Percentiles rank a stretch among this genome's conserved stretches.
Conservation (phyloP, 768 basidiomycete genomes). For the Mycena galopus region DNA sequence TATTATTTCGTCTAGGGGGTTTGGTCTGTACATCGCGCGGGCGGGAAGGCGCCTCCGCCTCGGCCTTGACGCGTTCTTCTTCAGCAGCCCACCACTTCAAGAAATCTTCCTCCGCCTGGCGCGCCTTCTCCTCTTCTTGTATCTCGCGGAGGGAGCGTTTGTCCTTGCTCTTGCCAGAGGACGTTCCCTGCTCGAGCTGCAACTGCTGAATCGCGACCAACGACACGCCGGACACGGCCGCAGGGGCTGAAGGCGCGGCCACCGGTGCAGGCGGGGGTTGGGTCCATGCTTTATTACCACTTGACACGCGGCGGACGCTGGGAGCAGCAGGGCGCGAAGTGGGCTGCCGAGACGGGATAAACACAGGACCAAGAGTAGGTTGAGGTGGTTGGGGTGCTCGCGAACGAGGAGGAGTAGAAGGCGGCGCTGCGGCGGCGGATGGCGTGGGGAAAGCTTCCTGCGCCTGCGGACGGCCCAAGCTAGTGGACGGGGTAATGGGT, state of each 20-base stretch:
- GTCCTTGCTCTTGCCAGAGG: constrained; percentile 60
- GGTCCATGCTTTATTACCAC: constrained; percentile 75
- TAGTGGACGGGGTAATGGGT: constrained; percentile 23
- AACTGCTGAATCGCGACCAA: constrained; percentile 88
- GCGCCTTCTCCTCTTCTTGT: constrained; percentile 83
- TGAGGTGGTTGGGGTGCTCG: constrained; percentile 45
- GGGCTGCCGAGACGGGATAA: constrained; percentile 68
- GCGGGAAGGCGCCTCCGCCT: constrained; percentile 51
- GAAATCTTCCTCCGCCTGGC: constrained; percentile 82
- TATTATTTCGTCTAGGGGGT: constrained; percentile 26
- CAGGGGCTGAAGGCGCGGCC: constrained; percentile 47
- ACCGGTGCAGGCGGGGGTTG: constrained; percentile 64
- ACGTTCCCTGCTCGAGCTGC: constrained; percentile 68
- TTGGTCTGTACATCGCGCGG: constrained; percentile 27
- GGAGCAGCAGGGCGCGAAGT: constrained; percentile 43
- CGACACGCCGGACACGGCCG: constrained; percentile 59
- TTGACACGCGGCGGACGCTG: constrained; percentile 60
- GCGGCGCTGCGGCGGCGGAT: constrained; percentile 34
- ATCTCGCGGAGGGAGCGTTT: constrained; percentile 83
- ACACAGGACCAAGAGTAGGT: constrained; percentile 72
- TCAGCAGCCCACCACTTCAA: constrained; percentile 92
- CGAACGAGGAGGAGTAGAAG: constrained; percentile 37
- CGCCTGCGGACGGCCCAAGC: constrained; percentile 36
- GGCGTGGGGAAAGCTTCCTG: constrained; percentile 37
- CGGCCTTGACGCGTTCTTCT: constrained; percentile 75